Conservation (phyloP, 768 basidiomycete species). For the Pisolithus orientalis region DNA sequence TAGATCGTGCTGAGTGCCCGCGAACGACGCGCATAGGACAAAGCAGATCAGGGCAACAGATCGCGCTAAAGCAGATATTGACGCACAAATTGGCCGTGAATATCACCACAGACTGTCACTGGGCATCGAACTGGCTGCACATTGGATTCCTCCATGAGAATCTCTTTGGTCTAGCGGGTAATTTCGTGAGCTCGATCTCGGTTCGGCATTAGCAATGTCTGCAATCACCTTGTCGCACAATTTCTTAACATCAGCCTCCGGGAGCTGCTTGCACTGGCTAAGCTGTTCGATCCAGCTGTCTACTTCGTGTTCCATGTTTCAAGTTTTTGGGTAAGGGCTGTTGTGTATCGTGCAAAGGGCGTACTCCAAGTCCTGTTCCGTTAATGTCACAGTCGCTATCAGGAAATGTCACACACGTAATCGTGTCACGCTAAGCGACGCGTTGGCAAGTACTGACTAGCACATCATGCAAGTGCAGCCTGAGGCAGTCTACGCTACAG, state of each 20-base stretch:
- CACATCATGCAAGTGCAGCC: constrained; percentile 29
- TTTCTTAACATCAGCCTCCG: constrained; percentile 93
- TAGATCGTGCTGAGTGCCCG: constrained; percentile 80
- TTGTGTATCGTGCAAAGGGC: constrained; percentile 23
- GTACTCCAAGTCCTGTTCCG: neutral
- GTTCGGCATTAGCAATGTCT: constrained; percentile 11
- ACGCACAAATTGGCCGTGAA: constrained; percentile 99
- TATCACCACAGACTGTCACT: constrained; percentile 98
- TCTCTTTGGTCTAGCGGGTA: constrained; percentile 79
- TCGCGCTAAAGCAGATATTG: constrained; percentile 11
- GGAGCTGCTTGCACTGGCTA: constrained; percentile 93
- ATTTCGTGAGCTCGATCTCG: constrained; percentile 14
- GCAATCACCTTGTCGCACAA: constrained; percentile 93
- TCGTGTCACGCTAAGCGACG: constrained; percentile 23
- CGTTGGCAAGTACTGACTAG: neutral
- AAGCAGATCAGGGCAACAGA: constrained; percentile 19
- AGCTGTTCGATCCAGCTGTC: constrained; percentile 97
- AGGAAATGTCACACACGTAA: constrained; percentile 15
- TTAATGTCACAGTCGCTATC: constrained; percentile 13
- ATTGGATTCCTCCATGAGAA: constrained; percentile 98
- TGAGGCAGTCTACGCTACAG: constrained; percentile 79
- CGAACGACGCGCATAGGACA: constrained; percentile 6
- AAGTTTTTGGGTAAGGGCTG: constrained; percentile 6
- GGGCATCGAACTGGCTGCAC: constrained; percentile 98
- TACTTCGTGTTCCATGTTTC: constrained; percentile 61